Evolutionary conservation across 2,329 filamentous ascomycete genomes (phyloP).

Genomic region (Epichloe hybrida): DNA sequence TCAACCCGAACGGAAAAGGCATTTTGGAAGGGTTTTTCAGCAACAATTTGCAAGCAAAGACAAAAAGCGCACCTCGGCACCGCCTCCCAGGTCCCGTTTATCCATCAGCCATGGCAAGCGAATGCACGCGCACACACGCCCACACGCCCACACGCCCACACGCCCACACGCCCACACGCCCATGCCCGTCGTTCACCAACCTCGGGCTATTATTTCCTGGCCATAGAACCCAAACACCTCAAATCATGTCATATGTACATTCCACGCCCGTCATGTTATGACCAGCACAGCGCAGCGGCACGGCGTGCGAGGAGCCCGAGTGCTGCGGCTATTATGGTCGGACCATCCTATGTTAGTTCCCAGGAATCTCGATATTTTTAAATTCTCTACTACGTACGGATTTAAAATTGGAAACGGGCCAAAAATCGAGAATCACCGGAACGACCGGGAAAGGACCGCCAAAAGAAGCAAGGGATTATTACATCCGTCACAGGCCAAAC

Average conservation of each 20-base stretch:
- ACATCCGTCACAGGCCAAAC: no score
- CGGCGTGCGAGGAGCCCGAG: conserved; percentile 2
- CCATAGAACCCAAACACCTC: background rate
- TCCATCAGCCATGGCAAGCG: background rate
- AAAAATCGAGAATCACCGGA: no score
- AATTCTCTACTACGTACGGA: background rate
- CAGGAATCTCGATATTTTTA: no score
- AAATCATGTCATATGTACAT: background rate
- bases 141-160: background rate
- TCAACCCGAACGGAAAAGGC: background rate
- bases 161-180: background rate
- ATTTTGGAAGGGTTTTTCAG: background rate
- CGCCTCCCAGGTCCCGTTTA: background rate
- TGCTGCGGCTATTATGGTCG: background rate
- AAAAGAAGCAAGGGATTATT: no score
- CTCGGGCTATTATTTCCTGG: background rate
- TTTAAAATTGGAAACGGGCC: no score
- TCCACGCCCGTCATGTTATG: background rate
- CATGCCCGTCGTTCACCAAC: background rate
- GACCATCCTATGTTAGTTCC: background rate
- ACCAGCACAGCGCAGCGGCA: background rate
- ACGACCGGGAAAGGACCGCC: no score
- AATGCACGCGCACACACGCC: no score
- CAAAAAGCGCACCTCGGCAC: no score
- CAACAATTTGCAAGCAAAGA: background rate